Evolutionary conservation across 2,329 filamentous ascomycete genomes (phyloP), one percentile per base, ranked within the genome.

Genomic region (Calonectria pauciramosa): DNA sequence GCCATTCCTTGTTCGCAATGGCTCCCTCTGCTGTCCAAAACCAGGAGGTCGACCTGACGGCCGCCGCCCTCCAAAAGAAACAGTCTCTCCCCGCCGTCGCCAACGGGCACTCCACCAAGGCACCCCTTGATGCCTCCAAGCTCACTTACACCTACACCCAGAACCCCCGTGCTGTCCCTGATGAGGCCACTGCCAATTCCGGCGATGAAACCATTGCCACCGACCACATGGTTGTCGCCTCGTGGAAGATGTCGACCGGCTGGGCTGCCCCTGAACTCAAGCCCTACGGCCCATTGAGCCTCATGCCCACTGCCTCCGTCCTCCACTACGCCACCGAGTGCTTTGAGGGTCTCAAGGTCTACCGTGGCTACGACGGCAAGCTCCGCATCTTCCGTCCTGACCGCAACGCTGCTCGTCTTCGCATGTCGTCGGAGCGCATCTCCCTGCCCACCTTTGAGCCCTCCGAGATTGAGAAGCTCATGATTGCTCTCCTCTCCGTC

Each of bases 301-400:
- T 98, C 81, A 94, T 95, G 87, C 95, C 95, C 44, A 96, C 94
- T 6, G 94, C 95, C 18, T 94, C 93, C 4, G 92, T 93, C 75
- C 90, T 98, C 74, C 95, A 98, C 89, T 98, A 98, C 86, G 95
- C 95, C 14, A 97, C 95, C 63, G 94, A 96, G 86, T 97, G 95
- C 85, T 98, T 97, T 86, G 95, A 98, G 86, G 95, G 95, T 16
- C 86, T 91, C 80, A 98, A 97, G 86, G 91, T 92, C 67, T 97
- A 95, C 89, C 93, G 95, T 66, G 95, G 95, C 71, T 90, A 90
- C 78, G 94, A 96, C 83, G 93, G 93, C 80, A 91, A 90, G 80
- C 89, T 96, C 70, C 93, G 94, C 73, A 87, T 96, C 71, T 96
- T 96, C 90, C 92, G 94, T n/a, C 93, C 94, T 0, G 88, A 93